These are phyloP conservation scores for Trichoderma sp. DNA, from an alignment of 2,329 filamentous ascomycete species.

Conservation along the genomic window DNA sequence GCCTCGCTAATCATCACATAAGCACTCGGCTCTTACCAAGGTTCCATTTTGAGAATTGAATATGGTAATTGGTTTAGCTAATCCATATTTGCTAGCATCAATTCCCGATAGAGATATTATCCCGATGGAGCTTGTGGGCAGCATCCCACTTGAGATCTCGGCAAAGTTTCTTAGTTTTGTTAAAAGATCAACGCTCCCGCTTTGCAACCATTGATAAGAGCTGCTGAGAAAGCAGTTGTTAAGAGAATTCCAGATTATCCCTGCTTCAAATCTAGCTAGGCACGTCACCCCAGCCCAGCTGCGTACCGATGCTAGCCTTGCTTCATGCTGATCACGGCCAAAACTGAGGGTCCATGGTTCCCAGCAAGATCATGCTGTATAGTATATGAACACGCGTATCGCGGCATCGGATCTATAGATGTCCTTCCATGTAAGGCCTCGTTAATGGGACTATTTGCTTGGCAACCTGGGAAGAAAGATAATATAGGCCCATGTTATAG, in stretches of 20 bases:
- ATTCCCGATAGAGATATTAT: neutral
- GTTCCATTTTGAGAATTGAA: neutral
- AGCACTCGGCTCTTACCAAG: neutral
- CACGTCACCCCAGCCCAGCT: too few relatives aligned
- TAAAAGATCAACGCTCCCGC: too few relatives aligned
- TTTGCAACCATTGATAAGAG: too few relatives aligned
- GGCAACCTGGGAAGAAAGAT: neutral
- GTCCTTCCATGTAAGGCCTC: neutral
- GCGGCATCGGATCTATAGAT: neutral
- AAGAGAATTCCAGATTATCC: too few relatives aligned
- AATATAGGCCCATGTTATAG: neutral
- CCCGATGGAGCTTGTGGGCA: neutral
- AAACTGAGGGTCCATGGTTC: neutral
- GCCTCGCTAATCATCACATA: slow-evolving; percentile 5
- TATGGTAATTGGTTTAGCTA: neutral
- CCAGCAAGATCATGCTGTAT: neutral
- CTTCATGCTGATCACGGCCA: neutral
- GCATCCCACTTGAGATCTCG: neutral
- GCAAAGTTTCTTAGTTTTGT: too few relatives aligned
- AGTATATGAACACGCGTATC: neutral
- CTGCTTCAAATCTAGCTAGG: too few relatives aligned
- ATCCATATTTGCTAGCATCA: neutral
- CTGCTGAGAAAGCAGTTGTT: too few relatives aligned
- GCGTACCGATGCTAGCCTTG: neutral
- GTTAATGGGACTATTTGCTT: neutral